Evolutionary conservation across 768 basidiomycete species (phyloP).

Genomic region (Dacryopinax primogenitus): DNA sequence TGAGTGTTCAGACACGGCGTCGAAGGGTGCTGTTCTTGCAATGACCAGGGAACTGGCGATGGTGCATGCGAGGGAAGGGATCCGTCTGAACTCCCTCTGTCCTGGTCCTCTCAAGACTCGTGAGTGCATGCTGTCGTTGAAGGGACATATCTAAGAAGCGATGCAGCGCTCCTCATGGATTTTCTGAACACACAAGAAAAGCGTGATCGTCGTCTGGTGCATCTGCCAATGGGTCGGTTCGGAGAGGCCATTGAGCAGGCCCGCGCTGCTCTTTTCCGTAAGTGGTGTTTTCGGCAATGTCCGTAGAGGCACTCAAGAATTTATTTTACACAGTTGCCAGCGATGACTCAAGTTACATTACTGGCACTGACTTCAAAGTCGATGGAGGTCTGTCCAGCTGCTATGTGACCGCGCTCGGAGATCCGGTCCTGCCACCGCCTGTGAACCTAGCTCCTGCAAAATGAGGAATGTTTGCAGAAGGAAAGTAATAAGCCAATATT

Average conservation of each 20-base stretch:
- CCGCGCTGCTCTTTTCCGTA: slow-evolving; percentile 82
- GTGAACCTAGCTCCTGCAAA: slow-evolving; percentile 35
- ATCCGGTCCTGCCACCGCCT: slow-evolving; percentile 59
- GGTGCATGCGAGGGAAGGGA: slow-evolving; percentile 95
- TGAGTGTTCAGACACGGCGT: slow-evolving; percentile 68
- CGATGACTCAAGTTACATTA: slow-evolving; percentile 92
- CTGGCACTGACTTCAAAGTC: slow-evolving; percentile 86
- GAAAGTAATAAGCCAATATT: background rate
- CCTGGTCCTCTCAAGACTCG: slow-evolving; percentile 94
- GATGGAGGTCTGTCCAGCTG: slow-evolving; percentile 87
- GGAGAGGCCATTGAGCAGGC: slow-evolving; percentile 95
- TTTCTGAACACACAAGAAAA: slow-evolving; percentile 96
- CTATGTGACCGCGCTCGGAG: slow-evolving; percentile 83
- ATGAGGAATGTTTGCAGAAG: background rate
- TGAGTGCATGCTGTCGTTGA: slow-evolving; percentile 29
- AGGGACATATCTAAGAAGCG: background rate
- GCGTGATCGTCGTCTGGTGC: slow-evolving; percentile 75
- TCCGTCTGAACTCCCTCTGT: slow-evolving; percentile 90
- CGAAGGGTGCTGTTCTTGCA: slow-evolving; percentile 96
- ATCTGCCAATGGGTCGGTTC: slow-evolving; percentile 93
- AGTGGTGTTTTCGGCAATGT: slow-evolving; percentile 28
- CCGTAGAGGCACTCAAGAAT: slow-evolving; percentile 7
- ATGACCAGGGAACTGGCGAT: slow-evolving; percentile 97
- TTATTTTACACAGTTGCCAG: slow-evolving; percentile 51
- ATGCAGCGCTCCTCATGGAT: slow-evolving; percentile 88